Evolutionary conservation across 306 rosid species (phyloP), one percentile per base, ranked within the genome.

Genomic region (Dalbergia cochinchinensis): DNA sequence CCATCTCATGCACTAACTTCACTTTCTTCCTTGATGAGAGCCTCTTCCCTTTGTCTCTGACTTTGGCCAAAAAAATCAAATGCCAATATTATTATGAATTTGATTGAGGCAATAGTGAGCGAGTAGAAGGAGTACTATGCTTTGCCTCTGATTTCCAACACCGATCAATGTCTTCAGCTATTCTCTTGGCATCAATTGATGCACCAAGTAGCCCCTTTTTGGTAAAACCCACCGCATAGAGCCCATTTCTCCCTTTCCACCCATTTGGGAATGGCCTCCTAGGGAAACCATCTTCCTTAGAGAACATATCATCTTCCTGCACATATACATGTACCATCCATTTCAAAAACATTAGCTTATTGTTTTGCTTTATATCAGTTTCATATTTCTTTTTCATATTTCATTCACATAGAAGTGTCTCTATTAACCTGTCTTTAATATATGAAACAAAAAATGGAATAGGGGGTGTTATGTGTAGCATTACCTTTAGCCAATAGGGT

Each of bases 401-500:
- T 26, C 31, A 53, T 41, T 57, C 78, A 53, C 2, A 39, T 7
- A 8, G 6, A 37, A 31, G 15, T 64, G 44, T 35, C 64, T 48
- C 50, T 64, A 12, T 48, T 53, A 74, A 15, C 19, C 7, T 11
- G 19, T n/a, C 16, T 55, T 34, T 10, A 60, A 15, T 31, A 65
- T 65, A 2, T 61, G 11, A 69, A 37, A 35, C 13, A 59, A 11
- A 34, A 44, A 65, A 8, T 26, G 59, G 15, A 51, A 22, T 13
- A 51, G 18, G 3, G 7, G 57, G 48, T 44, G 69, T 34, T 48
- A 37, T n/a, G 59, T 26, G 59, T 10, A 0, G 1, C 7, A 45
- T 57, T 83, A 93, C 99, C 99, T 91, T 90, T 66, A 96, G 98
- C 99, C 99, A 96, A 79, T 84, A 80, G 80, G 97, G 99, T 6